Percentiles rank a stretch among this genome's conserved stretches.
Conservation (phyloP, 2,329 filamentous ascomycete genomes). For the Periconia sp. region DNA sequence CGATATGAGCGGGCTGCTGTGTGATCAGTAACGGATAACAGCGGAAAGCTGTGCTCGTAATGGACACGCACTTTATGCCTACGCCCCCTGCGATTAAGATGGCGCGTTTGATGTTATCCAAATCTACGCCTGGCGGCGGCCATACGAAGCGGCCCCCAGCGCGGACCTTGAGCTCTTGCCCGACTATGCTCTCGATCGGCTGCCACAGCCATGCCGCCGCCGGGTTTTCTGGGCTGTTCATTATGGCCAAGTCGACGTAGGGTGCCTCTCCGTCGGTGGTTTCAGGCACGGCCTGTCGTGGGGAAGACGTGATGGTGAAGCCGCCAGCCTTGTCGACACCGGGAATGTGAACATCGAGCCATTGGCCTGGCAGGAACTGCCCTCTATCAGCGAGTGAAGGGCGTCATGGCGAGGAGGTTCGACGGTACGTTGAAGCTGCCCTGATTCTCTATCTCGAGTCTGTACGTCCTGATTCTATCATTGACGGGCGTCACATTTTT, state of each 20-base stretch:
- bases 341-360: slow-evolving; percentile 82
- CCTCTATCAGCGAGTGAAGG: slow-evolving; percentile 31
- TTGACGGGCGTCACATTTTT: slow-evolving; percentile 66
- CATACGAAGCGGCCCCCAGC: slow-evolving; percentile 82
- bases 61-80: slow-evolving; percentile 67
- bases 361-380: slow-evolving; percentile 81
- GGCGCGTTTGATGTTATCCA: slow-evolving; percentile 55
- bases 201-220: slow-evolving; percentile 77
- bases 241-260: slow-evolving; percentile 78
- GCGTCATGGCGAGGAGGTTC: slow-evolving; percentile 23
- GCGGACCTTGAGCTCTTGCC: slow-evolving; percentile 63
- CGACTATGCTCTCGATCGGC: slow-evolving; percentile 56
- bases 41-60: neutral
- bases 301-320: slow-evolving; percentile 83
- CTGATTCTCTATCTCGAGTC: slow-evolving; percentile 59
- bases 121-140: slow-evolving; percentile 61
- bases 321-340: slow-evolving; percentile 71
- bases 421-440: slow-evolving; percentile 52
- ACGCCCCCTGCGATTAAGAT: slow-evolving; percentile 81
- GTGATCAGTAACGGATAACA: slow-evolving; percentile 8
- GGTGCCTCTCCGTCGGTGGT: slow-evolving; percentile 27
- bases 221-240: slow-evolving; percentile 69
- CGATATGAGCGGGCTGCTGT: slow-evolving; percentile 66
- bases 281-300: slow-evolving; percentile 53
- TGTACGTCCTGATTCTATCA: slow-evolving; percentile 67